Conservation (phyloP, 2,329 filamentous ascomycete genomes). For the Paecilomyces sp. region DNA sequence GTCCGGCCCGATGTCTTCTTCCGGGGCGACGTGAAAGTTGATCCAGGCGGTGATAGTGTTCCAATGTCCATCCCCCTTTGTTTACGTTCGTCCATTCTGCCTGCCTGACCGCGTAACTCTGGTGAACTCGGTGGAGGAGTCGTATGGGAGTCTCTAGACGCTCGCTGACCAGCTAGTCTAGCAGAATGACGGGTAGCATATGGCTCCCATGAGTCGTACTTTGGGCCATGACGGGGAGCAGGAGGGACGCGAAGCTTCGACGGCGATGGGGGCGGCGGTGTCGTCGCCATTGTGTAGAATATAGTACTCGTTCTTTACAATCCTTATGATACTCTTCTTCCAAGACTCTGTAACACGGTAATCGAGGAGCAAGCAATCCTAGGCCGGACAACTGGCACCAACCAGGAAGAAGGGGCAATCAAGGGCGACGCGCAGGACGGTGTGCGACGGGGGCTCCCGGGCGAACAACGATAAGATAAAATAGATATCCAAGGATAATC, state of each 20-base stretch:
- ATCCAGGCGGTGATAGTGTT: conserved; percentile 22
- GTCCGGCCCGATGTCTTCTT: conserved; percentile 15
- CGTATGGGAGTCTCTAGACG: conserved; percentile 16
- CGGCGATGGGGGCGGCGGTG: conserved; percentile 39
- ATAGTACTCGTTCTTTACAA: not conserved
- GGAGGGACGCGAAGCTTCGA: conserved; percentile 32
- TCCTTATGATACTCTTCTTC: not conserved
- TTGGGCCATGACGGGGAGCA: conserved; percentile 40
- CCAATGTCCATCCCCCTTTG: conserved; percentile 13
- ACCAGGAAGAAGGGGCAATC: not conserved
- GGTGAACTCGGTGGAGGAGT: conserved; percentile 25
- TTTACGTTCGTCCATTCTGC: conserved; percentile 12
- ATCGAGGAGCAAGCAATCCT: not conserved
- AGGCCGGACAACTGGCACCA: not conserved
- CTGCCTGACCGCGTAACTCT: conserved; percentile 10
- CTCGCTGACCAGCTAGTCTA: conserved; percentile 29
- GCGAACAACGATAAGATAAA: not conserved
- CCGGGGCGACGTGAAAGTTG: conserved; percentile 18
- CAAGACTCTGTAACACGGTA: not conserved
- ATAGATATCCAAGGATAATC: not conserved
- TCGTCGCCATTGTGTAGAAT: conserved; percentile 33
- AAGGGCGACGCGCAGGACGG: not conserved
- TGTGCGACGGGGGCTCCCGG: not conserved
- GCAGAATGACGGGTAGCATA: conserved; percentile 34
- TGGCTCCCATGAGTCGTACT: conserved; percentile 35